Evolutionary conservation across 768 basidiomycete genomes (phyloP), one percentile per base, ranked within the genome.

Genomic region (Trametopsis cervina): DNA sequence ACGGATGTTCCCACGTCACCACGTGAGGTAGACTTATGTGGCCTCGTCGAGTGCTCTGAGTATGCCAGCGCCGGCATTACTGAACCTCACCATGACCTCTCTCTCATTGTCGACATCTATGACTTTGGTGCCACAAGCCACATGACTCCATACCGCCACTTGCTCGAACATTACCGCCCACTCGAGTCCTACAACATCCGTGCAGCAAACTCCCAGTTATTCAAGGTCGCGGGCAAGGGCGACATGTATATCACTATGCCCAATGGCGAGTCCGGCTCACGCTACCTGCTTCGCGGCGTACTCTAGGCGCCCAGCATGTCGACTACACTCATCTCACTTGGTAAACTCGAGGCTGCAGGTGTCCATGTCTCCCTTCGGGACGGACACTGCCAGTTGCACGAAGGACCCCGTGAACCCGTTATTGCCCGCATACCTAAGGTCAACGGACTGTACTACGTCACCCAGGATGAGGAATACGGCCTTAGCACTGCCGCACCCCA

Each of bases 101-200:
- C 15, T 7, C 39, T 18, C 18, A 7, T 9, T 18, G 18, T 40
- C 7, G 15, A 40, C 7, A n/a, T 23, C 21, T 43, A 43, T 24
- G 42, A 43, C 24, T 43, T 24, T 5, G 44, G 26, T 18, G 44
- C 44, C 9, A 45, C 44, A 2, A 29, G 22, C 17, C 44, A 45
- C 29, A 45, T 45, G 44, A 33, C 44, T 7, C 44, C 44, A 4
- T 45, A 33, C 15, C 29, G 44, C 26, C 26, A 45, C 21, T 10
- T 45, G 13, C 7, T 45, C 6, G 25, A 17, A n/a, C 27, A 45
- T 23, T 43, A 40, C 39, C 7, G 15, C 9, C 9, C 7, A 15
- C 7, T 33, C 7, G 9, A 15, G 9, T 40, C 15, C 12, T 24
- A 24, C 42, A 15, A 22, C 9, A 43, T 20, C 12, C 20, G 42